Evolutionary conservation across 176 grass and related monocot genomes (phyloP).

Genomic region (Calamus simplicifolius): DNA sequence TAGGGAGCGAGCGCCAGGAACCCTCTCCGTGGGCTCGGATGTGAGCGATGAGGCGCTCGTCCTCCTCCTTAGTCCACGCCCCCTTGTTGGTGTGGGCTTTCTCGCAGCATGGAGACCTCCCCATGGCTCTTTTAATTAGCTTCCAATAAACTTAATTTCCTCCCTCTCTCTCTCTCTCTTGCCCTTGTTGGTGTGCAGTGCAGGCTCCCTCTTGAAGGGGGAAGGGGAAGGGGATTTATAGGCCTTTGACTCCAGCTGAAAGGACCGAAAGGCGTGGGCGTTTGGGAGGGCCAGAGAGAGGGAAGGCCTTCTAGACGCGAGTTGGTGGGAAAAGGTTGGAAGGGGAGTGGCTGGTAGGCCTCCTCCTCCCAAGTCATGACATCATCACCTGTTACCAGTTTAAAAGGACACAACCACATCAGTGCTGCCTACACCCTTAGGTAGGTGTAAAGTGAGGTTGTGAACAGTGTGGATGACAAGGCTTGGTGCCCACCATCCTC

Average conservation of each 20-base stretch:
- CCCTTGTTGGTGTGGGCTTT: conserved; percentile 98
- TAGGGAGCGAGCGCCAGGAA: conserved; percentile 81
- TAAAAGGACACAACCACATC: not conserved
- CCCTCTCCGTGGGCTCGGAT: conserved; percentile 73
- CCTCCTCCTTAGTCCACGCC: conserved; percentile 94
- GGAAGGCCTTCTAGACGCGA: conserved; percentile 49
- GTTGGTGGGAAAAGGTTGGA: conserved; percentile 60
- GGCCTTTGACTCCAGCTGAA: conserved; percentile 24
- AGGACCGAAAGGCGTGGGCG: not conserved
- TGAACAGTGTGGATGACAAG: conserved; percentile 18
- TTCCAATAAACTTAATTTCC: too few species aligned
- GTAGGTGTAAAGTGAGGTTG: conserved; percentile 78
- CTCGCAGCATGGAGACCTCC: conserved; percentile 93
- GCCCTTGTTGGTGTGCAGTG: too few species aligned
- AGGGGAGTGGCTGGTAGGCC: conserved; percentile 38
- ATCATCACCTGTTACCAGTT: conserved; percentile 42
- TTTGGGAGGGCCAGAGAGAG: conserved; percentile 13
- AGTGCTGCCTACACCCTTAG: conserved; percentile 17
- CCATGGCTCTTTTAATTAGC: conserved; percentile 38
- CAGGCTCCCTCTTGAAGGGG: not conserved
- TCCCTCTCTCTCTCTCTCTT: not conserved
- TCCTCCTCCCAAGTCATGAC: conserved; percentile 41
- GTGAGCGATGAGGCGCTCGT: conserved; percentile 69
- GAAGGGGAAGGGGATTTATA: conserved; percentile 47
- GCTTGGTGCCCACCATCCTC: conserved; percentile 17